Base-by-base conservation (phyloP, 2,329 filamentous ascomycete genomes). In the Calonectria ilicicola region DNA sequence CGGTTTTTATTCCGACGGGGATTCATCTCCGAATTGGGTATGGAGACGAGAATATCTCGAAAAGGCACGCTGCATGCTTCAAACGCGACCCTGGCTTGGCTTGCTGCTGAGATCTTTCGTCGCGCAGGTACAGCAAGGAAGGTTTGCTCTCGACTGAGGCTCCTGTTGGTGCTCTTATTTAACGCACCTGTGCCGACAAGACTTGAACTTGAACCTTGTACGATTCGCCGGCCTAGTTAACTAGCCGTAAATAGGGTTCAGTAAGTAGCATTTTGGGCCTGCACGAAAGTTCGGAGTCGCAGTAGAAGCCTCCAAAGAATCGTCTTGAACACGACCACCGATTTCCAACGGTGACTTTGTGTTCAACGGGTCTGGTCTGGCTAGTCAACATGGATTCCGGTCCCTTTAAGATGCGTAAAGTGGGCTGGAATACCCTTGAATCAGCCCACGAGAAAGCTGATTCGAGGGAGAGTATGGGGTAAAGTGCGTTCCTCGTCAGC, bases 401-500 rank as follows among this genome's bases (percentile, higher is more conserved):
- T 35, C 32, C 29, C 29, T 23, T 19, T 26, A 21, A 49, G 51
- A 70, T 65, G 67, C 51, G 51, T 5, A 60, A 60, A 58, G 51
- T 29, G 42, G 40, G 67, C 42, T 65, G 27, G 49, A 23, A 8
- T 27, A 64, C 51, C 62, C 21, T 66, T 40, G 62, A 63, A 65
- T 60, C 53, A 62, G 68, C n/a, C 53, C 53, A 62, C 35, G 23
- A 26, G n/a, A 44, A 62, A 49, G 42, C 29, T 65, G 71, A 75
- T 72, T 75, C 69, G 72, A 42, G 42, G 38, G 49, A 26, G 53
- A 60, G 60, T 64, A 69, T 72, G 69, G 72, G 70, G 70, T 65
- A 74, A 58, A 58, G 15, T 60, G 70, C 46, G 51, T 67, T 56
- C 38, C 47, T 67, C 35, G 53, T 62, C 53, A 49, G 44, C 66